Percentiles rank a stretch among this genome's conserved stretches.
These are phyloP conservation scores for Sporothrix curviconia DNA, from an alignment of 2,329 filamentous ascomycete genomes.

Conservation along the genomic window DNA sequence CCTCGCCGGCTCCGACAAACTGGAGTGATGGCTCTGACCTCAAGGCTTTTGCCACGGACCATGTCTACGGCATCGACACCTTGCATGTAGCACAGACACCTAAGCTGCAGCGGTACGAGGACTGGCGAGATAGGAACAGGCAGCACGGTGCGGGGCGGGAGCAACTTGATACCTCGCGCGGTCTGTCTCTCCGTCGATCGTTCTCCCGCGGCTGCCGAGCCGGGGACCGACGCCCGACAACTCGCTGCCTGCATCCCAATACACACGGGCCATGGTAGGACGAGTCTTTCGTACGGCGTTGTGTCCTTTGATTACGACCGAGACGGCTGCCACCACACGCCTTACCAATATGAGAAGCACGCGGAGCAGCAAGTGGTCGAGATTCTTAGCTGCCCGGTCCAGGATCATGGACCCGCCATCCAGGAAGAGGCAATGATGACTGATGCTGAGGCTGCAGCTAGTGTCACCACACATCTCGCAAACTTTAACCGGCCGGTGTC, in stretches of 20 bases:
- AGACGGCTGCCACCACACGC: not conserved
- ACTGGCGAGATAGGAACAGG: not conserved
- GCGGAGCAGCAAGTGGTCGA: not conserved
- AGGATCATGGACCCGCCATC: conserved; percentile 29
- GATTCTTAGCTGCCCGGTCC: not conserved
- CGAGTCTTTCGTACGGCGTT: no score
- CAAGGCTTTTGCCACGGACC: not conserved
- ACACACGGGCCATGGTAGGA: no score
- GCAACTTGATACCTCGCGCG: not conserved
- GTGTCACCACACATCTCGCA: conserved; percentile 43
- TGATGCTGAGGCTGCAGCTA: conserved; percentile 42
- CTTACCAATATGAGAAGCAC: not conserved
- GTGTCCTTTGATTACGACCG: not conserved
- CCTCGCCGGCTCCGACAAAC: not conserved
- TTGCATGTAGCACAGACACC: not conserved
- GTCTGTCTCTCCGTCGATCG: not conserved
- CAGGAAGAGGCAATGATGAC: conserved; percentile 29
- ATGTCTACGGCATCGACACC: no score
- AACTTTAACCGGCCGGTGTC: conserved; percentile 37
- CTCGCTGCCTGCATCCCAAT: no score
- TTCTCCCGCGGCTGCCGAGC: not conserved
- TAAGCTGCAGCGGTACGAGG: not conserved
- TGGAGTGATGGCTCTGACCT: conserved; percentile 15
- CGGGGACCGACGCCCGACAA: not conserved
- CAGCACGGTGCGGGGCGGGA: not conserved